These are phyloP conservation scores for Phaffia australis DNA, from an alignment of 768 basidiomycete genomes.

Conservation along the genomic window DNA sequence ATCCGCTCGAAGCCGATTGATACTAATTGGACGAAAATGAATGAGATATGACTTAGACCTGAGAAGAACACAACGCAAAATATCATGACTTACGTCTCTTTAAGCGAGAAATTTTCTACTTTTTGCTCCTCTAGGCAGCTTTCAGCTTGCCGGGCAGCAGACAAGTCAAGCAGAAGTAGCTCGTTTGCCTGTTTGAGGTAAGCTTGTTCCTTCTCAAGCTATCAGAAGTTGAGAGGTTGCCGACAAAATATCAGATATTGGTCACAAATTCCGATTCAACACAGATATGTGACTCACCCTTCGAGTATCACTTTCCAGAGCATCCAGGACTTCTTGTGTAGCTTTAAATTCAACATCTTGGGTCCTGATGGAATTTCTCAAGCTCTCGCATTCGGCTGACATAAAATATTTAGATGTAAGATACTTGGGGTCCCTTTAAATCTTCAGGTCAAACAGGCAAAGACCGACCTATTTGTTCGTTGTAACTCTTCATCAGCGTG, in stretches of 20 bases:
- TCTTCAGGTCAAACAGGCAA: neutral
- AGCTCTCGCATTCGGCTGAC: slow-evolving; percentile 16
- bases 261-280: neutral
- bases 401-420: neutral
- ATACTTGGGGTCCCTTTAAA: neutral
- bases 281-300: neutral
- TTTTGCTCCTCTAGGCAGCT: slow-evolving; percentile 22
- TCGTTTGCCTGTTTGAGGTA: slow-evolving; percentile 13
- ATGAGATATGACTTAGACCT: no score
- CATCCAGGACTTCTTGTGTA: slow-evolving; percentile 13
- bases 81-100: slow-evolving; percentile 15
- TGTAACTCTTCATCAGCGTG: slow-evolving; percentile 16
- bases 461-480: slow-evolving; percentile 19
- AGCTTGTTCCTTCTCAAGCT: slow-evolving; percentile 12
- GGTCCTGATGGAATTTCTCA: slow-evolving; percentile 12
- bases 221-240: neutral
- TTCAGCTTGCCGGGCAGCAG: slow-evolving; percentile 21
- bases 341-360: slow-evolving; percentile 13
- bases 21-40: neutral
- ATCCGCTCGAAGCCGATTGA: slow-evolving; percentile 23
- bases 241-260: neutral
- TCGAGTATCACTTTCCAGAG: slow-evolving; percentile 7
- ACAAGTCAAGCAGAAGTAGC: slow-evolving; percentile 9
- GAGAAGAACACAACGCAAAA: no score
- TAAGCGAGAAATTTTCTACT: slow-evolving; percentile 21